Evolutionary conservation across 805 yeast species (phyloP).

Genomic region (Ogataea methanolica): DNA sequence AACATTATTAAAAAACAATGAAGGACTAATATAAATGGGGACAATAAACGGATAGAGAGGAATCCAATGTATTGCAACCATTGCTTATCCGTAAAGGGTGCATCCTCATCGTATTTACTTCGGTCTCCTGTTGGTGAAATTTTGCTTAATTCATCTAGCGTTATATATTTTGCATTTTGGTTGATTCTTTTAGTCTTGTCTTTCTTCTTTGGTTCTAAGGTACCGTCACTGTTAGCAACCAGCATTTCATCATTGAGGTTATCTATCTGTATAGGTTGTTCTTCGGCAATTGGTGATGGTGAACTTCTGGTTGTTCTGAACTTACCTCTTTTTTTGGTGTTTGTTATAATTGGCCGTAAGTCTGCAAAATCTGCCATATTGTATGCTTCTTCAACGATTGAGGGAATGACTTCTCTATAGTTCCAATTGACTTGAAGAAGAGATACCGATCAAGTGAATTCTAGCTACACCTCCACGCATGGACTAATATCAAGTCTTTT

Average conservation of each 20-base stretch:
- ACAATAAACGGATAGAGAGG: constrained; percentile 18
- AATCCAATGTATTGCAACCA: constrained; percentile 27
- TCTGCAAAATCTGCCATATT: constrained; percentile 18
- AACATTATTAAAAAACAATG: constrained; percentile 19
- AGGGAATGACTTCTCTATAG: background rate
- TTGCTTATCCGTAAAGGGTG: constrained; percentile 9
- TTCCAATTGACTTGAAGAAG: too few relatives aligned
- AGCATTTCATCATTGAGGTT: constrained; percentile 14
- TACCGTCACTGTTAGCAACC: constrained; percentile 5
- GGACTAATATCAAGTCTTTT: too few relatives aligned
- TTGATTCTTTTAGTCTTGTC: background rate
- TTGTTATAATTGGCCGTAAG: constrained; percentile 14
- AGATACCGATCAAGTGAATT: too few relatives aligned
- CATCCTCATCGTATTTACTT: constrained; percentile 3
- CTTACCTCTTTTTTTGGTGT: constrained; percentile 14
- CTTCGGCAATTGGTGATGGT: background rate
- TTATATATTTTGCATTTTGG: constrained; percentile 4
- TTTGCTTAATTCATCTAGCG: constrained; percentile 6
- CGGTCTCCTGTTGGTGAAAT: too few relatives aligned
- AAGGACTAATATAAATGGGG: constrained; percentile 23
- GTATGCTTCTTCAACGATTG: background rate
- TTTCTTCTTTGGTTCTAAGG: background rate
- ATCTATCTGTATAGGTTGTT: background rate
- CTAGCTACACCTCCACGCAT: too few relatives aligned
- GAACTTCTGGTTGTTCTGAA: constrained; percentile 3